phyloP scores from a whole-genome alignment of 2,329 filamentous ascomycete genomes.

The Colletotrichum zoysiae region DNA sequence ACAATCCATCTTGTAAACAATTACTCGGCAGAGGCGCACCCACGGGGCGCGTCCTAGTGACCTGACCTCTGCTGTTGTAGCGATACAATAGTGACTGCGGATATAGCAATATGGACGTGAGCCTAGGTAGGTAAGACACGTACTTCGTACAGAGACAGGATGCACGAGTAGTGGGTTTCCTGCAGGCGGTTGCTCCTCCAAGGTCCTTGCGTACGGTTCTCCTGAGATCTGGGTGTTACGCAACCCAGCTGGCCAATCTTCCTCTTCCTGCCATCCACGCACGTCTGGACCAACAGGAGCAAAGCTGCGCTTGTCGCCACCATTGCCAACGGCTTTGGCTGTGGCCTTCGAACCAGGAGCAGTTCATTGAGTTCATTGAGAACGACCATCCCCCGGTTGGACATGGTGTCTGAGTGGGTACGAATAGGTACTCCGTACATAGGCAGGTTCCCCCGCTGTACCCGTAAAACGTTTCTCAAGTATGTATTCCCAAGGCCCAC shows the following conservation, averaged over 20 bases:
- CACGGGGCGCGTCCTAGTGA: background rate
- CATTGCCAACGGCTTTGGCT: background rate
- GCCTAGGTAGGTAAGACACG: background rate
- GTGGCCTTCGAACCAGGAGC: background rate
- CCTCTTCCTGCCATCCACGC: background rate
- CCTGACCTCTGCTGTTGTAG: constrained; percentile 1
- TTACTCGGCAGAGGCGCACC: too few species aligned
- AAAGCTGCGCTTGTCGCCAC: background rate
- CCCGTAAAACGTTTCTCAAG: constrained; percentile 28
- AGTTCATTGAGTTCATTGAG: background rate
- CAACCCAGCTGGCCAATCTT: background rate
- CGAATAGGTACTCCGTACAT: too few species aligned
- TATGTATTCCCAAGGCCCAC: background rate
- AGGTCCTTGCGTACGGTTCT: constrained; percentile 1
- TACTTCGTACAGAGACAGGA: background rate
- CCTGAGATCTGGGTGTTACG: background rate
- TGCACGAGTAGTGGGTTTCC: background rate
- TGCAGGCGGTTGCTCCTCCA: background rate
- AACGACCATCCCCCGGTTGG: background rate
- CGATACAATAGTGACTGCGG: background rate
- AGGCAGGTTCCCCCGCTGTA: background rate
- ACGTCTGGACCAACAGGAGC: background rate
- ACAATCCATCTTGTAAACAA: background rate
- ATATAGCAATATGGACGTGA: background rate
- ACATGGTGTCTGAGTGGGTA: background rate